Percentiles rank a stretch among this genome's conserved stretches.
Evolutionary conservation across 805 yeast species (phyloP).

Genomic region (Lachancea mirantina): DNA sequence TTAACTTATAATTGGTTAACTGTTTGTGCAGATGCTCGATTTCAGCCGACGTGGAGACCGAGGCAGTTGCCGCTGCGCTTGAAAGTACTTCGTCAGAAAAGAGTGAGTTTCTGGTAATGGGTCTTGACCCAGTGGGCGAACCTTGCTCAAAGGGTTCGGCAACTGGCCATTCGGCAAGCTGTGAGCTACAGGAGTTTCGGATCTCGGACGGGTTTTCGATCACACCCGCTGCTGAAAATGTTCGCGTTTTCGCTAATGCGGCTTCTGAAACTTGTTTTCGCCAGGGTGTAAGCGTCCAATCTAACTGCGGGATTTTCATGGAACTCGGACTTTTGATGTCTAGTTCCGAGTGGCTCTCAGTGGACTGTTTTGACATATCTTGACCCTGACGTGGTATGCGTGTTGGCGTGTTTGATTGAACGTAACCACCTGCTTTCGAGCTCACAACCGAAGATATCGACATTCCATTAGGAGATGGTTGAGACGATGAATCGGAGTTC

Average conservation of each 20-base stretch:
- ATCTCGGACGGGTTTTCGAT: conserved; percentile 2
- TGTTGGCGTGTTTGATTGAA: too few species aligned
- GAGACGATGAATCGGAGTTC: not conserved
- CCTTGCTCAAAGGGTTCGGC: conserved; percentile 6
- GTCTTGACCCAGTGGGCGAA: conserved; percentile 17
- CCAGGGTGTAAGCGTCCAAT: conserved; percentile 35
- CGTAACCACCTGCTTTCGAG: too few species aligned
- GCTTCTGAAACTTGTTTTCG: conserved; percentile 16
- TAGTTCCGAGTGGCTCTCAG: too few species aligned
- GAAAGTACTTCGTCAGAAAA: conserved; percentile 13
- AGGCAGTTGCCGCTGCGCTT: conserved; percentile 10
- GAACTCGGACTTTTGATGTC: not conserved
- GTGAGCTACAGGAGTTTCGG: not conserved
- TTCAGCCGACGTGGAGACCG: conserved; percentile 21
- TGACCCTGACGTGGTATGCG: not conserved
- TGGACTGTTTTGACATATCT: not conserved
- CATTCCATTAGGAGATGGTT: not conserved
- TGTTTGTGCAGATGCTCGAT: conserved; percentile 35
- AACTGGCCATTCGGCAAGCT: not conserved
- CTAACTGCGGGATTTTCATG: conserved; percentile 27
- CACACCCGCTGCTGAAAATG: conserved; percentile 12
- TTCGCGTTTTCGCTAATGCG: too few species aligned
- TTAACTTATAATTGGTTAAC: conserved; percentile 36
- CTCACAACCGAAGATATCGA: too few species aligned
- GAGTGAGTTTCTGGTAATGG: conserved; percentile 16